Evolutionary conservation across 768 basidiomycete species (phyloP), one percentile per base, ranked within the genome.

Genomic region (Agrocybe pediades): DNA sequence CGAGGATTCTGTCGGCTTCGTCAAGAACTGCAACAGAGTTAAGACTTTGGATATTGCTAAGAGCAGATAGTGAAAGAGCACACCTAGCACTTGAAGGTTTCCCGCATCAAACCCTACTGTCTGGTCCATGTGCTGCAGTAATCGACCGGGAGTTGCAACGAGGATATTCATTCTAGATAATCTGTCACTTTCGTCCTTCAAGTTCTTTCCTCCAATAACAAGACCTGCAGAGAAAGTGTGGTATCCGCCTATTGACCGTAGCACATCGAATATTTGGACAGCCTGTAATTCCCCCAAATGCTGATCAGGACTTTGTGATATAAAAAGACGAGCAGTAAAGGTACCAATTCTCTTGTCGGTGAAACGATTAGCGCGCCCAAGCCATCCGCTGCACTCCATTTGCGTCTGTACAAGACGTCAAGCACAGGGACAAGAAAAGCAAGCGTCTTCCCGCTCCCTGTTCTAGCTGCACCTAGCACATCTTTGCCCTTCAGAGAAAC

Each of bases 81-180:
- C 59, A 92, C 94, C 88, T 17, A 99, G 82, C 26, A 95, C 65
- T 68, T 98, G 95, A n/a, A 99, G 73, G 64, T 93, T 92, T 58
- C 89, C 87, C 23, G 86, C 85, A 53, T 95, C 94, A 58, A 99
- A 97, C 1, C 95, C 95, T 49, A 95, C 82, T 2, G 97, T 98
- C 70, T 98, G 95, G 67, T 98, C 97, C 88, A 99, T 90, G 68
- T 99, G 97, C 63, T 99, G 97, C 41, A 99, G 74, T 40, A 99
- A 75, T 41, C 96, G 82, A 21, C 96, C 96, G 4, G 96, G 96
- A 3, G 96, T 98, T 2, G 96, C 96, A 15, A 99, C 92, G n/a
- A 99, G 82, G 53, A 99, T 97, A 63, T 99, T 99, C 95, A 98
- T 98, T 39, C 92, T 81, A 9, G 87, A 80, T 40, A 99, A 70